Conservation (phyloP, 345 rosid genomes). For the Reutealis trisperma region DNA sequence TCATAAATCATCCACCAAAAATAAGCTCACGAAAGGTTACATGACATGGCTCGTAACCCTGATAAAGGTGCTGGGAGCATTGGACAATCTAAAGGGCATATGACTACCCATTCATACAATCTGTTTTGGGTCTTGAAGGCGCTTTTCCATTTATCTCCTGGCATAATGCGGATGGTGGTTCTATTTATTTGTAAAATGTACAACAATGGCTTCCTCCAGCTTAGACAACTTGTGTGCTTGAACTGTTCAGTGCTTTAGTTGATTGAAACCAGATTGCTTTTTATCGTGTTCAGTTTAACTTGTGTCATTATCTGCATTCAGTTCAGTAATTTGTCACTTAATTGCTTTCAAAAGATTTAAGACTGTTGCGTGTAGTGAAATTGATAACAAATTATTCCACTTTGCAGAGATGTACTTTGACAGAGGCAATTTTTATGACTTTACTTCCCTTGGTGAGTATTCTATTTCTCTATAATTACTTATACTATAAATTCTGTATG, state of each 20-base stretch:
- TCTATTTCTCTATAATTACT: not conserved
- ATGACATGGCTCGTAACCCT: too few species aligned
- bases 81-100: too few species aligned
- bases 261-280: not conserved
- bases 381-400: not conserved
- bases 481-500: not conserved
- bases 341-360: slow-evolving; percentile 15
- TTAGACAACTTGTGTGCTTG: not conserved
- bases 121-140: too few species aligned
- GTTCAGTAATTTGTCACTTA: not conserved
- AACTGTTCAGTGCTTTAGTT: not conserved
- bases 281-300: not conserved
- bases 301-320: not conserved
- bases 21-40: too few species aligned
- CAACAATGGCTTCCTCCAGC: not conserved
- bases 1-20: not conserved
- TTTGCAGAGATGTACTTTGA: slow-evolving; percentile 53
- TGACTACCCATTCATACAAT: too few species aligned
- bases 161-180: not conserved
- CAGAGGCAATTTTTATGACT: slow-evolving; percentile 61
- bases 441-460: slow-evolving; percentile 59
- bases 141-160: too few species aligned
- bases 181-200: not conserved
- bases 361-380: not conserved
- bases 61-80: too few species aligned